Evolutionary conservation across 495 filamentous ascomycete species (phyloP).

Genomic region (Trypethelium eluteriae): DNA sequence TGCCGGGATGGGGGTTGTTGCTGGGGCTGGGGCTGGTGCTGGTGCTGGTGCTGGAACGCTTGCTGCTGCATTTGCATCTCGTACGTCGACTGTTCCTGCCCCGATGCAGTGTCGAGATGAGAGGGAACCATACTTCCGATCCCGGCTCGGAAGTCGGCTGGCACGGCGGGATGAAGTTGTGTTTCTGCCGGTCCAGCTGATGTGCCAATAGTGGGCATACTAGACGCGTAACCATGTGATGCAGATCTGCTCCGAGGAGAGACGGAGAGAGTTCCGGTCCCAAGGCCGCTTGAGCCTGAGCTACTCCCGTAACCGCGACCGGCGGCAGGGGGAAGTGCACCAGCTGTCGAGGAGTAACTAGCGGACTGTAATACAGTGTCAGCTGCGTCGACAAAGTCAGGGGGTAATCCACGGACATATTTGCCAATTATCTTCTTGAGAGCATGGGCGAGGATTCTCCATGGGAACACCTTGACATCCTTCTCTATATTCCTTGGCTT

Average conservation of each 20-base stretch:
- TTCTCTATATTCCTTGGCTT: constrained; percentile 98
- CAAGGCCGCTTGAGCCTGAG: background rate
- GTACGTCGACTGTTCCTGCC: background rate
- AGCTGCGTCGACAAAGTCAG: background rate
- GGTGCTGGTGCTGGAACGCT: background rate
- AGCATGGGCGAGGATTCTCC: constrained; percentile 73
- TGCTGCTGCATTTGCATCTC: background rate
- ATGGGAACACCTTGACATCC: constrained; percentile 95
- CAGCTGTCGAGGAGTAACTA: constrained; percentile 39
- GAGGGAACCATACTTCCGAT: background rate
- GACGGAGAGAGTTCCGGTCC: background rate
- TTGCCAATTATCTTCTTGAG: constrained; percentile 97
- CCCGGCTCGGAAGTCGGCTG: background rate
- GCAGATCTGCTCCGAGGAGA: background rate
- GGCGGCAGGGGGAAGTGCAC: constrained; percentile 28
- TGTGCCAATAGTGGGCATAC: constrained; percentile 1
- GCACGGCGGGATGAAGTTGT: background rate
- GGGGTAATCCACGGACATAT: constrained; percentile 60
- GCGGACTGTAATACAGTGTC: constrained; percentile 24
- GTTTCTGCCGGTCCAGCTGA: background rate
- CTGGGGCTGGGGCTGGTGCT: background rate
- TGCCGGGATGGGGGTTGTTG: background rate
- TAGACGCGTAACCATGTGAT: background rate
- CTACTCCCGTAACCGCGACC: constrained; percentile 10
- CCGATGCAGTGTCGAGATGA: constrained; percentile 3